Percentiles rank a stretch among this genome's conserved stretches.
Conservation (phyloP, 164 flowering plant genomes). For the Malania oleifera region DNA sequence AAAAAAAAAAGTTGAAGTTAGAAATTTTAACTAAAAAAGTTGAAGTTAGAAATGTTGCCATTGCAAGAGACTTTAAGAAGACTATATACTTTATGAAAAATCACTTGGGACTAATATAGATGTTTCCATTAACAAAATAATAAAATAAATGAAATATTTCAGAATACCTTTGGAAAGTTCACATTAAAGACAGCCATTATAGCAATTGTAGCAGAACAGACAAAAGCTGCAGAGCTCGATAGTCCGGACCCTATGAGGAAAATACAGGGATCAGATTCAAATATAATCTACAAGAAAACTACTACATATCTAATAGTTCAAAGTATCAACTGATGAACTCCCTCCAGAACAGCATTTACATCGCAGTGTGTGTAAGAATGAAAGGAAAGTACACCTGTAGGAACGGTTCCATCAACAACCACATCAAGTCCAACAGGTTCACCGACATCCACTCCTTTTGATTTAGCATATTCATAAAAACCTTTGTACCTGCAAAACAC, state of each 20-base stretch:
- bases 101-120: no score
- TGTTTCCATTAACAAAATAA: no score
- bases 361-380: not conserved
- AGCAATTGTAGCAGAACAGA: constrained; percentile 90
- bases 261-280: constrained; percentile 4
- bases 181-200: constrained; percentile 77
- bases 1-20: not conserved
- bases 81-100: no score
- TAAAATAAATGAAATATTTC: not conserved
- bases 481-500: constrained; percentile 72
- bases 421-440: constrained; percentile 85
- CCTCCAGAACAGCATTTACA: not conserved
- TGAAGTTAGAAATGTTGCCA: no score
- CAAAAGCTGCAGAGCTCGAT: constrained; percentile 98
- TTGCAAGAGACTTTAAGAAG: no score
- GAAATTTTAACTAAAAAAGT: no score
- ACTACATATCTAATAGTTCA: no score
- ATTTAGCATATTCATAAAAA: constrained; percentile 66
- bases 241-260: constrained; percentile 73
- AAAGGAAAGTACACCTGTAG: constrained; percentile 57
- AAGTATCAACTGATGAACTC: no score
- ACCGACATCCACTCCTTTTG: constrained; percentile 67
- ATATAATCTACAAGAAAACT: not conserved
- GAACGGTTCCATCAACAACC: constrained; percentile 87
- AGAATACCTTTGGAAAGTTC: constrained; percentile 72